Evolutionary conservation across 768 basidiomycete species (phyloP).

Genomic region (Collybia sordida): DNA sequence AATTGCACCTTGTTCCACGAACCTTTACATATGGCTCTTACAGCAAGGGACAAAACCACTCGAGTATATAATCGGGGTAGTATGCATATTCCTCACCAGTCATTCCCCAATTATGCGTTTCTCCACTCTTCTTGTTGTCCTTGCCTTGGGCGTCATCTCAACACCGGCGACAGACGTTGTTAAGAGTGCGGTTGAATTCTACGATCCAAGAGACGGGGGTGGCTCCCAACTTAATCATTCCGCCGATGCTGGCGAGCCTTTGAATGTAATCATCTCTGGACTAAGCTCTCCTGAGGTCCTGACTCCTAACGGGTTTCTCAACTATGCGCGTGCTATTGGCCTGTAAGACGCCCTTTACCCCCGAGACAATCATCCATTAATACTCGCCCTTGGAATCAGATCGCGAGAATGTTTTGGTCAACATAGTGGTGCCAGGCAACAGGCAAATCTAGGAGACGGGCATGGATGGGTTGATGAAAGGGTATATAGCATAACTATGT

Average conservation of each 20-base stretch:
- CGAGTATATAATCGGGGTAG: no score
- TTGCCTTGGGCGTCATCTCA: neutral
- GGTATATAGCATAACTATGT: constrained; percentile 11
- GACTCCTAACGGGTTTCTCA: constrained; percentile 44
- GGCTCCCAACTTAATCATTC: constrained; percentile 24
- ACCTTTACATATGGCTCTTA: no score
- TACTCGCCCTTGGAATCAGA: constrained; percentile 10
- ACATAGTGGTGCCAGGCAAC: constrained; percentile 54
- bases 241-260: constrained; percentile 21
- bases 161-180: neutral
- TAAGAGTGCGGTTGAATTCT: constrained; percentile 13
- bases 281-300: constrained; percentile 48
- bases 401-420: constrained; percentile 67
- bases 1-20: no score
- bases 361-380: neutral
- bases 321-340: constrained; percentile 53
- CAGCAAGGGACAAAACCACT: no score
- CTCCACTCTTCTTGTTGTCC: neutral
- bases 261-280: constrained; percentile 50
- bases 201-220: constrained; percentile 17
- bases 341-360: constrained; percentile 37
- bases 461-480: constrained; percentile 46
- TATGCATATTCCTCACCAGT: neutral
- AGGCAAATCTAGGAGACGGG: constrained; percentile 71
- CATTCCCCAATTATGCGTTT: neutral